Evolutionary conservation across 179 eudicot genomes (phyloP), one percentile per base, ranked within the genome.

Genomic region (Spinacia oleracea): DNA sequence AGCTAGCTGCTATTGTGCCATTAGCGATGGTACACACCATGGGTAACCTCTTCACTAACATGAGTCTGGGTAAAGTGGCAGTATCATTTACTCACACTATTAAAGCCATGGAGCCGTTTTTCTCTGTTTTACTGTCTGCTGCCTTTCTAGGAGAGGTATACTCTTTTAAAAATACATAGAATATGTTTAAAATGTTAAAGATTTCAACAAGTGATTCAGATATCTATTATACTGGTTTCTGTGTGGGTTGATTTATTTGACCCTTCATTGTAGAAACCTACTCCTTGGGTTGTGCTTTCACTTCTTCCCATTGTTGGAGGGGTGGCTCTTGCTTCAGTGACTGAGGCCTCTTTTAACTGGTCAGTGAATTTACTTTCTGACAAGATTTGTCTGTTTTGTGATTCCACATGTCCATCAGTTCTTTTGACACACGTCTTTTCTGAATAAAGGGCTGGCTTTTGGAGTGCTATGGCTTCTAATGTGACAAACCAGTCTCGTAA

Each of bases 41-140:
- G 64, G 99, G 99, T 76, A 96, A 94, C 87, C 94, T 96, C 73
- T 94, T 94, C 87, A 96, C 99, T 68, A 96, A 93, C 76, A 87
- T 96, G 98, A 96, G 99, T 83, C 96, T 96, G 65, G 98, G 99
- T 70, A 92, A 92, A 90, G 99, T 96, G 86, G 89, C 99, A 40
- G 98, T 96, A 67, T 96, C 99, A 21, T 96, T 96, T 80, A 96
- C 99, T 45, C 99, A 96, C 89, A 96, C 98, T 25, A 89, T 96
- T 48, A 96, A 96, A 86, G 99, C 99, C 60, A 93, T 92, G 96
- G 99, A 96, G 86, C 99, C 99, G 20, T 96, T 96, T 82, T 96
- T 96, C 87, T 89, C 99, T 53, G 99, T 93, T 83, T 55, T 96
- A 66, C 91, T 96, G 40, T 96, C 99, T 32, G 88, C 90, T 71